Conservation (phyloP, 176 grass and related monocot genomes). For the Neostapfia colusana region DNA sequence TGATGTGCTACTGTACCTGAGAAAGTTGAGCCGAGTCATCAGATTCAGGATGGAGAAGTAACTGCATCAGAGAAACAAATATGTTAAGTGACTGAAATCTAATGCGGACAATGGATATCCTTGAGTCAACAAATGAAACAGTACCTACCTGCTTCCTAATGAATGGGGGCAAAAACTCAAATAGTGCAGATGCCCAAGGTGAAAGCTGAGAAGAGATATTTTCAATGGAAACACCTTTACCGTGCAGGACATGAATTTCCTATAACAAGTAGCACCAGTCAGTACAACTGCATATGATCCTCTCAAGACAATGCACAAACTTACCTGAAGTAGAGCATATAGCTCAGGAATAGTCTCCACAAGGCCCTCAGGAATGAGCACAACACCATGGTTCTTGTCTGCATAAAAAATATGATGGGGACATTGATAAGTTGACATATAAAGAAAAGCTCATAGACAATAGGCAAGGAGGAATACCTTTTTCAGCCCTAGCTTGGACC, state of each 20-base stretch:
- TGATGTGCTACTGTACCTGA: conserved; percentile 61
- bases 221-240: conserved; percentile 80
- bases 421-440: conserved; percentile 14
- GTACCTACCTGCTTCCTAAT: conserved; percentile 84
- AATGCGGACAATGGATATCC: background rate
- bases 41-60: conserved; percentile 94
- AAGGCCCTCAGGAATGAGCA: conserved; percentile 98
- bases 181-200: conserved; percentile 97
- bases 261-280: conserved; percentile 40
- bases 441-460: background rate
- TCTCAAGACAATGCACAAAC: background rate
- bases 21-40: conserved; percentile 97
- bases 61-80: conserved; percentile 52
- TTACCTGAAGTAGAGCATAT: conserved; percentile 92
- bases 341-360: conserved; percentile 98
- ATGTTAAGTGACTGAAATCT: conserved; percentile 21
- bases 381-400: conserved; percentile 92
- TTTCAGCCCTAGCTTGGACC: conserved; percentile 77
- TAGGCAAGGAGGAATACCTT: conserved; percentile 44
- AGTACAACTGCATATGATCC: conserved; percentile 28
- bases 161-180: conserved; percentile 95
- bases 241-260: conserved; percentile 94
- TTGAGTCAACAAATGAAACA: conserved; percentile 24
- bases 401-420: conserved; percentile 14
- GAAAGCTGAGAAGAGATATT: conserved; percentile 96